phyloP scores from a whole-genome alignment of 2,329 filamentous ascomycete genomes.

The Penicillium oxalicum region DNA sequence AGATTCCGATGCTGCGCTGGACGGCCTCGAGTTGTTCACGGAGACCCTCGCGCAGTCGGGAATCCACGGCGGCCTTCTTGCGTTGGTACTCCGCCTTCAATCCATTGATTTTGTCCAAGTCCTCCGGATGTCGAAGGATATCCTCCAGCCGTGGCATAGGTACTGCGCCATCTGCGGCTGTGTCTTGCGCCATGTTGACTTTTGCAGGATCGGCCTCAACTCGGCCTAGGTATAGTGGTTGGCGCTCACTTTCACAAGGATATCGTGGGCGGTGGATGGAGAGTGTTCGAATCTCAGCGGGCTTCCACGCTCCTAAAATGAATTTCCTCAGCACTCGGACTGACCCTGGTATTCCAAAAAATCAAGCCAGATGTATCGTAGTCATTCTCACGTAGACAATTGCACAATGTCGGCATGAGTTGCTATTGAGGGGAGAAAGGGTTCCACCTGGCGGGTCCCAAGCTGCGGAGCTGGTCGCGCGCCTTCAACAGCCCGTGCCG shows the following conservation, averaged over 20 bases:
- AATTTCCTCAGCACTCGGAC: no score
- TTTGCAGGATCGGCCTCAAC: conserved; percentile 5
- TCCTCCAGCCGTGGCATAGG: conserved; percentile 75
- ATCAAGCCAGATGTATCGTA: neutral
- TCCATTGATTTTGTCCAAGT: conserved; percentile 88
- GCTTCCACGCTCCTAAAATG: no score
- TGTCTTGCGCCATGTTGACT: conserved; percentile 32
- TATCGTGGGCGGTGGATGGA: neutral
- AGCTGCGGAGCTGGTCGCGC: conserved; percentile 13
- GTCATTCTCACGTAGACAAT: conserved; percentile 1
- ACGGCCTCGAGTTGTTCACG: conserved; percentile 92
- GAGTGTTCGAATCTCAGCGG: no score
- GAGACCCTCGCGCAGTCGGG: conserved; percentile 79
- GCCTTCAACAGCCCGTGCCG: conserved; percentile 5
- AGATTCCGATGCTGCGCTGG: conserved; percentile 82
- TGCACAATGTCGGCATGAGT: conserved; percentile 5
- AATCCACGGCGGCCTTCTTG: conserved; percentile 88
- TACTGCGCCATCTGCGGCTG: conserved; percentile 52
- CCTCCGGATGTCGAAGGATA: conserved; percentile 88
- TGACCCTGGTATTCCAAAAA: neutral
- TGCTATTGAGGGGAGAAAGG: neutral
- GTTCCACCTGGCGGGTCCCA: conserved; percentile 4
- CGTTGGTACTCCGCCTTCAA: conserved; percentile 89
- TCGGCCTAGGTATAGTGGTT: conserved; percentile 4
- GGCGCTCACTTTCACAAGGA: neutral